Evolutionary conservation across 2,329 filamentous ascomycete species (phyloP).

Genomic region (Pseudocercospora fuligena): DNA sequence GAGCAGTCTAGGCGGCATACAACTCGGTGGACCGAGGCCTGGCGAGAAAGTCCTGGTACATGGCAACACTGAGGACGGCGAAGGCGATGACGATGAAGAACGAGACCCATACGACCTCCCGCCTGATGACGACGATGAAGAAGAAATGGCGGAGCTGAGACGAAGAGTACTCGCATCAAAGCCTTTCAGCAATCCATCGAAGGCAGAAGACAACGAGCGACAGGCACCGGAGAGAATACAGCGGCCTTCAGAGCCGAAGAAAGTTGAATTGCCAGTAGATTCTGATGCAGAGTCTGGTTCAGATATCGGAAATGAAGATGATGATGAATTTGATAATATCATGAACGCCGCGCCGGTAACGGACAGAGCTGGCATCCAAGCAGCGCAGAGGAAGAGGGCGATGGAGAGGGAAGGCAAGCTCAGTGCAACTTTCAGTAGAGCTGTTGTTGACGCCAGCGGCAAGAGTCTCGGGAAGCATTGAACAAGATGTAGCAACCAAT

Average conservation of each 20-base stretch:
- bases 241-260: slow-evolving; percentile 56
- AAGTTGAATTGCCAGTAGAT: slow-evolving; percentile 48
- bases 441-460: slow-evolving; percentile 54
- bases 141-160: slow-evolving; percentile 90
- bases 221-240: slow-evolving; percentile 66
- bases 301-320: slow-evolving; percentile 64
- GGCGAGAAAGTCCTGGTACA: slow-evolving; percentile 55
- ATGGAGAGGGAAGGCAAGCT: slow-evolving; percentile 51
- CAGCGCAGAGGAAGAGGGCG: slow-evolving; percentile 61
- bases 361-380: slow-evolving; percentile 75
- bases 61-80: slow-evolving; percentile 48
- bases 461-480: slow-evolving; percentile 34
- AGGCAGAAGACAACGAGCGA: slow-evolving; percentile 52
- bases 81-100: slow-evolving; percentile 55
- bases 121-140: slow-evolving; percentile 77
- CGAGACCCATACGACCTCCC: slow-evolving; percentile 77
- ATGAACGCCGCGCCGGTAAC: slow-evolving; percentile 90
- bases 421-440: slow-evolving; percentile 56
- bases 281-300: slow-evolving; percentile 74
- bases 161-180: slow-evolving; percentile 90
- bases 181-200: slow-evolving; percentile 69
- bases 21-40: slow-evolving; percentile 49
- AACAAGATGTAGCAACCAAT: not conserved
- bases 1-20: slow-evolving; percentile 43
- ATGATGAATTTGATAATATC: slow-evolving; percentile 89